phyloP scores from a whole-genome alignment of 2,329 filamentous ascomycete genomes.

The Cercospora sesami region DNA sequence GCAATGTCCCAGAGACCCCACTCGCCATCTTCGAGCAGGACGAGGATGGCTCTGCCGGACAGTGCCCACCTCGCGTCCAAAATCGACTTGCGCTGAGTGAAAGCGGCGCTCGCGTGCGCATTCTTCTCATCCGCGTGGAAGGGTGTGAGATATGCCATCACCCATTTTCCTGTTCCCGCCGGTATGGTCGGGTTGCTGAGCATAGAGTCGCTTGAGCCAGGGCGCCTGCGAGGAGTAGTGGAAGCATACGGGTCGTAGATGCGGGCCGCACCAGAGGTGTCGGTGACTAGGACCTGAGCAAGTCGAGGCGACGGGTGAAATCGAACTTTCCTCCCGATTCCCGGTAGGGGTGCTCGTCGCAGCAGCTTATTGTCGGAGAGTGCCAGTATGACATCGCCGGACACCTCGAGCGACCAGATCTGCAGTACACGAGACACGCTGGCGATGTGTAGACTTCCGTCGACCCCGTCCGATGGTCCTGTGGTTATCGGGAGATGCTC shows the following conservation, averaged over 20 bases:
- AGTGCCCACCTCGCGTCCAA: conserved; percentile 52
- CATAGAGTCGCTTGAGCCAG: conserved; percentile 31
- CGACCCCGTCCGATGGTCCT: conserved; percentile 14
- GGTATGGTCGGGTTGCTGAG: conserved; percentile 8
- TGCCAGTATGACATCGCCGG: conserved; percentile 23
- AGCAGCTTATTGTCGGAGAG: conserved; percentile 18
- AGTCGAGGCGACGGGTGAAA: conserved; percentile 33
- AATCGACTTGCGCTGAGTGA: conserved; percentile 49
- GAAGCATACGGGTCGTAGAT: conserved; percentile 57
- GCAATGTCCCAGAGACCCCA: conserved; percentile 55
- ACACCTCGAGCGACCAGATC: conserved; percentile 31
- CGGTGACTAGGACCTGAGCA: conserved; percentile 53
- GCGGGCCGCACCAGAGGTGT: conserved; percentile 57
- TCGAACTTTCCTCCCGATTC: conserved; percentile 20
- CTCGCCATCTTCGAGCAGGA: conserved; percentile 51
- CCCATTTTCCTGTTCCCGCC: conserved; percentile 31
- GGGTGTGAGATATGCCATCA: conserved; percentile 33
- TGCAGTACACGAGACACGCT: conserved; percentile 25
- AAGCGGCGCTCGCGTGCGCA: conserved; percentile 28
- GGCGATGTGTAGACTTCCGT: conserved; percentile 24
- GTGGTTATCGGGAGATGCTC: conserved; percentile 10
- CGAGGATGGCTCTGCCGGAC: conserved; percentile 49
- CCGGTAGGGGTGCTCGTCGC: conserved; percentile 24
- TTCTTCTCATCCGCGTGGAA: conserved; percentile 26
- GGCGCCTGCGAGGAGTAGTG: conserved; percentile 21